Conservation (phyloP, 1,284 basidiomycete species). For the Cryptococcus depauperatus region DNA sequence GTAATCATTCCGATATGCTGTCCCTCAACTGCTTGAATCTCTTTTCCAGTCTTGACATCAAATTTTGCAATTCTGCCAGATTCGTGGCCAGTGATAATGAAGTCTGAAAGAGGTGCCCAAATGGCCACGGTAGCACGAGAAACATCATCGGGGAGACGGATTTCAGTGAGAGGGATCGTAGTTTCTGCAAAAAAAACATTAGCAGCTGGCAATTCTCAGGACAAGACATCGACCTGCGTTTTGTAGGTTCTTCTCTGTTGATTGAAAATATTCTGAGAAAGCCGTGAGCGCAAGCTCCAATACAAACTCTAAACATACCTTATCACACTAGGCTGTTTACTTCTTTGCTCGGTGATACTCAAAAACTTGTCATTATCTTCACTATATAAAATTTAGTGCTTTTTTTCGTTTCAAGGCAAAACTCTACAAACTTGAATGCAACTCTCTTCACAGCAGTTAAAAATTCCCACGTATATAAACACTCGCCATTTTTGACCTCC, state of each 20-base stretch:
- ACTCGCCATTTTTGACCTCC: conserved; percentile 83
- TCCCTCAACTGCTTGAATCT: conserved; percentile 65
- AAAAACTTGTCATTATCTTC: conserved; percentile 78
- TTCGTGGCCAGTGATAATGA: conserved; percentile 91
- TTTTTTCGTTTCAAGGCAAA: not conserved
- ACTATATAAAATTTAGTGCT: conserved; percentile 45
- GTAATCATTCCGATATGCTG: conserved; percentile 77
- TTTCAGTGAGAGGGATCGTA: conserved; percentile 64
- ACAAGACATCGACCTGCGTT: conserved; percentile 54
- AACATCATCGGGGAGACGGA: conserved; percentile 81
- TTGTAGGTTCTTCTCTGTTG: conserved; percentile 70
- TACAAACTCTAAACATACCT: conserved; percentile 9
- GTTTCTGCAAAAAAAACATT: conserved; percentile 52
- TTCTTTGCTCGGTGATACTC: conserved; percentile 93
- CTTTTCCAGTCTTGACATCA: conserved; percentile 79
- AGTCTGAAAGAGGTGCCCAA: conserved; percentile 69
- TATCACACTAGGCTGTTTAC: conserved; percentile 63
- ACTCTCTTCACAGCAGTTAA: conserved; percentile 96
- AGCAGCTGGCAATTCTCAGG: conserved; percentile 3
- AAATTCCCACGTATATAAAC: conserved; percentile 91
- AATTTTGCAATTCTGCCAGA: conserved; percentile 89
- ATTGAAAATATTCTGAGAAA: conserved; percentile 73
- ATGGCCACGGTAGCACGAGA: conserved; percentile 93
- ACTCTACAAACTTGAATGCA: conserved; percentile 47
- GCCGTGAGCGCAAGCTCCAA: conserved; percentile 51